Base-by-base conservation (phyloP, 768 basidiomycete species). In the Heimioporus sp. region DNA sequence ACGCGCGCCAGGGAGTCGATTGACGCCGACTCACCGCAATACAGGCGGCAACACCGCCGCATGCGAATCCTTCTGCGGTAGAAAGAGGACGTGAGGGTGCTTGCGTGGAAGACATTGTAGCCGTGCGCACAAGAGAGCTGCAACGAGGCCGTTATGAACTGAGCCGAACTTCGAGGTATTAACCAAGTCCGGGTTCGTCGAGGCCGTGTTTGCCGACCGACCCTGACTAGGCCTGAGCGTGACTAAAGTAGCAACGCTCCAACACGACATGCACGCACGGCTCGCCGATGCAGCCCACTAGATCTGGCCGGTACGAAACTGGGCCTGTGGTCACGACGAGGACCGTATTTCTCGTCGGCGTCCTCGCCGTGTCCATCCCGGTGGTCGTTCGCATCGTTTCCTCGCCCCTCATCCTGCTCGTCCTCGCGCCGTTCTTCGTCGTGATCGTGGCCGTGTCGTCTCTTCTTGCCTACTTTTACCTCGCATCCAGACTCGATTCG, bases 41-140 rank as follows among this genome's bases (percentile, higher is more conserved):
- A 68, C 84, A 92, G 52, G 94, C 97, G 46, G 97, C 97, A 47
- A 94, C 66, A 21, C 90, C 95, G 51, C 97, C 97, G 57, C 90
- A 90, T 11, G 90, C 42, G 65, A 99, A 99, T 38, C 89, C 82
- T 69, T 95, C 93, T 43, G 76, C 57, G 0, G 88, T 90, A 38
- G 85, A 83, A 34, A 92, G 66, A 52, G 72, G 67, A 17, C 68
- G 65, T 19, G 43, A 6, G 12, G 41, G 43, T 19, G 47, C 5
- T 48, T 57, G 56, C 15, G 46, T 46, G 48, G 58, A 49, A 28
- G 62, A 48, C 62, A 64, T 67, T 38, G 21, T 57, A 34, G 38
- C 11, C 7, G 15, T 21, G 45, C 16, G 35, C 42, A 30, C 43
- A 31, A 35, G 39, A 19, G 42, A 16, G 20, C 37, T 21, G 4